Evolutionary conservation across 2,329 filamentous ascomycete species (phyloP).

Genomic region (Claviceps monticola): DNA sequence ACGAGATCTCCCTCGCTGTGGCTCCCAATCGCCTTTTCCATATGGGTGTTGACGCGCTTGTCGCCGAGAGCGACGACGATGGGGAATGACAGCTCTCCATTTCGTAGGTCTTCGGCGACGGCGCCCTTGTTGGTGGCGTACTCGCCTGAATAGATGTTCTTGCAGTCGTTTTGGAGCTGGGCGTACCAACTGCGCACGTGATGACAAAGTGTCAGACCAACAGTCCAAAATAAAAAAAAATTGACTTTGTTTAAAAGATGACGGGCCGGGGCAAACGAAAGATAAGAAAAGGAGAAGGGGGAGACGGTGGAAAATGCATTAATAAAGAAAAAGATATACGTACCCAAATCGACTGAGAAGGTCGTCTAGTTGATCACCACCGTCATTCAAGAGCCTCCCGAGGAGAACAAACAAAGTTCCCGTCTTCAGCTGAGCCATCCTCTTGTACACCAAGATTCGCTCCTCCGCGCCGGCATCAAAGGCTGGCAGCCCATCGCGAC

Average conservation of each 20-base stretch:
- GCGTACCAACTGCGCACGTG: constrained; percentile 6
- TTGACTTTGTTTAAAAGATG: too few species aligned
- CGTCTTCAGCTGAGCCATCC: constrained; percentile 8
- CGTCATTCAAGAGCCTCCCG: constrained; percentile 6
- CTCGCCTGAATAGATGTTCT: constrained; percentile 9
- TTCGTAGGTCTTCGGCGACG: constrained; percentile 8
- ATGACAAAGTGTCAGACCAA: not conserved
- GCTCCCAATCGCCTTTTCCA: constrained; percentile 4
- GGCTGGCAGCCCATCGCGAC: constrained; percentile 6
- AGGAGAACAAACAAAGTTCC: constrained; percentile 8
- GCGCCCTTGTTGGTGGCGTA: constrained; percentile 8
- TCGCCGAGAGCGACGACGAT: constrained; percentile 8
- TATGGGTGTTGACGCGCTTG: not conserved
- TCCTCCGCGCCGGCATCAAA: constrained; percentile 4
- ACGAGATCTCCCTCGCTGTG: constrained; percentile 3
- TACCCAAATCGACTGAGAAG: constrained; percentile 8
- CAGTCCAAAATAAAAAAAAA: too few species aligned
- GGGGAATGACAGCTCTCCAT: constrained; percentile 8
- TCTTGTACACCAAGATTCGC: constrained; percentile 4
- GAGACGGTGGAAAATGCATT: not conserved
- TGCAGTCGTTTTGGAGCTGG: constrained; percentile 9
- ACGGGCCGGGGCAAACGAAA: too few species aligned
- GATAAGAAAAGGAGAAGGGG: not conserved
- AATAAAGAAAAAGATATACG: not conserved
- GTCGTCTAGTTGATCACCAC: constrained; percentile 5